Evolutionary conservation across 768 basidiomycete species (phyloP), one percentile per base, ranked within the genome.

Genomic region (Suillus occidentalis): DNA sequence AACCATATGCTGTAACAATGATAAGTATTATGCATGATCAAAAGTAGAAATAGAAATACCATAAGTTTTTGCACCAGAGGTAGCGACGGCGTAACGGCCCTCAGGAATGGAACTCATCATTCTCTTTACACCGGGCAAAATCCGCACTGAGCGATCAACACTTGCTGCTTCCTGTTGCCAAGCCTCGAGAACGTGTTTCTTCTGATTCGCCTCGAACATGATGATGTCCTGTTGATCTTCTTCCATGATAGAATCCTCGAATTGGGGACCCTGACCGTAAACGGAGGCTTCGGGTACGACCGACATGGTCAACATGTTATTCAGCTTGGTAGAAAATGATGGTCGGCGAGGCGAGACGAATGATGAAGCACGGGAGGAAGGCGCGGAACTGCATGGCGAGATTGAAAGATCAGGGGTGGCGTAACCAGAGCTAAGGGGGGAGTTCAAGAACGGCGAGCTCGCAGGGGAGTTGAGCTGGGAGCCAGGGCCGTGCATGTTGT

Each of bases 51-150:
- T 56, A 59, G 28, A 75, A 83, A 65, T 70, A 87, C 84, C 84
- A 65, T 89, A 89, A 1, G 87, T 90, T 74, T 85, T 87, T 4
- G 90, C 89, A 6, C 89, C 89, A 0, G 88, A 89, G 0, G 90
- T 91, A 3, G 89, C 89, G 20, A 91, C 87, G 22, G 89, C 89
- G 71, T 87, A 91, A 49, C 80, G 81, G n/a, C 85, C 88, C 61
- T 79, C 76, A 5, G 90, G 89, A 60, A 92, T 81, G 7, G 87
- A 86, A 62, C 82, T 79, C 66, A 92, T 88, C 80, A 92, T 81
- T 65, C 75, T 78, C 71, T 81, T 80, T 4, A 91, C 90, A 47
- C 90, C 89, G 34, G 90, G 90, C 1, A 92, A 81, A 69, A 91
- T 90, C 61, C 82, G 82, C 45, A 91, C 88, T n/a, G 83, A 81